Base-by-base conservation (phyloP, 768 basidiomycete genomes). In the Baorangia bicolor region DNA sequence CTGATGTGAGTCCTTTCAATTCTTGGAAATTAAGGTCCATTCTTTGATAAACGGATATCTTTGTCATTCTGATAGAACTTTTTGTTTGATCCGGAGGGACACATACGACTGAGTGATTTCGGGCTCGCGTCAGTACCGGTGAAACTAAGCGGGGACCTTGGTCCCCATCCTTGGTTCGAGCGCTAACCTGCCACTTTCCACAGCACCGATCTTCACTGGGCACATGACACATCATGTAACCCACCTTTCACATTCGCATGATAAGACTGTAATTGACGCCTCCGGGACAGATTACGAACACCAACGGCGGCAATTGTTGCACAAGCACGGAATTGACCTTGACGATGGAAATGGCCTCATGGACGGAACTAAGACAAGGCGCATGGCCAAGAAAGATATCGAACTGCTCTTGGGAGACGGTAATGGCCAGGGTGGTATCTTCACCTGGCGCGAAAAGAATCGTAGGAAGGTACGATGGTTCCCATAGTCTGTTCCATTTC, bases 401-500 rank as follows among this genome's bases (percentile, higher is more conserved):
- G 93, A 94, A 74, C 74, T 81, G 56, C 78, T 92, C 60, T 90
- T 93, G 90, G 90, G 90, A 54, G 82, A 87, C 46, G 89, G 85
- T 38, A 84, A 90, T 61, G 92, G 90, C 3, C 81, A 87, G 67
- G 82, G 85, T 49, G 91, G 92, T 23, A 75, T 98, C 57, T 91
- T 98, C 70, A 98, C 95, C 43, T 98, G 94, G 94, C 79, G 95
- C 59, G 96, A 98, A 69, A 92, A 89, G 77, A 88, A 96, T 69
- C 78, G 94, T 62, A 83, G 90, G 73, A 94, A 93, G 84, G 86
- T 95, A 65, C 72, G 78, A 33, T 45, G 40, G 42, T 56, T 70
- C 51, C 53, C 53, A n/a, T 75, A 64, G 57, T 60, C 64, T 67
- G 60, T 66, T 66, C 64, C 56, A 65, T 70, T 59, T 62, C 54